Evolutionary conservation across 441 rosid genomes (phyloP), one percentile per base, ranked within the genome.

Genomic region (Populus hybrid): DNA sequence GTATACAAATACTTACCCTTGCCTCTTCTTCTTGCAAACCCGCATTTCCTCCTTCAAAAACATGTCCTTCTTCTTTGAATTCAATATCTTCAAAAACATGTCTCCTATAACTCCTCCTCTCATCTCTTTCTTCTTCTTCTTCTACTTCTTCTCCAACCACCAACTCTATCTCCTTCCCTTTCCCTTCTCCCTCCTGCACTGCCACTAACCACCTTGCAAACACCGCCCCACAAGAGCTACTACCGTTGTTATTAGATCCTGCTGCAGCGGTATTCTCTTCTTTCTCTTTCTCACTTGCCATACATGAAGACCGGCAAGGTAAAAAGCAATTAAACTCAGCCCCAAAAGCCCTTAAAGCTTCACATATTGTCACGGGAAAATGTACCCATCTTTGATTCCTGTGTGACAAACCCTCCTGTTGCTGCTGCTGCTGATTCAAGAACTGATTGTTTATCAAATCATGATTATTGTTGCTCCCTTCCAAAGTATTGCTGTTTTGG

Each of bases 281-380:
- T 70, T 86, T 91, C 23, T 76, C 88, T 75, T 50, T 82, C 72
- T 87, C 85, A 0, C 72, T 70, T 0, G 86, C 87, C 86, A 30
- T 30, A 30, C 32, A 30, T 30, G 32, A 30, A 30, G 32, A 30
- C 32, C 32, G 32, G 32, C 32, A 95, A 0, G 98, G 96, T 72
- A 88, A 77, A 79, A 95, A 91, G 79, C 98, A 95, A 86, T 90
- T 93, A 64, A 93, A 87, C 61, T 95, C 99, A 5, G 97, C 86
- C 10, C 98, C 92, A 32, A 95, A 91, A 26, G 91, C 72, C 79
- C 97, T 88, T 78, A 92, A 74, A 24, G 97, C 92, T 79, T 93
- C 99, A 8, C 99, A 93, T 23, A 95, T 92, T 1, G 92, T 86
- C 74, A 90, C 80, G 3, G 98, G 96, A 34, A 95, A 81, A 84